Evolutionary conservation across 1,284 basidiomycete genomes (phyloP).

Genomic region (Baeospora myosura): DNA sequence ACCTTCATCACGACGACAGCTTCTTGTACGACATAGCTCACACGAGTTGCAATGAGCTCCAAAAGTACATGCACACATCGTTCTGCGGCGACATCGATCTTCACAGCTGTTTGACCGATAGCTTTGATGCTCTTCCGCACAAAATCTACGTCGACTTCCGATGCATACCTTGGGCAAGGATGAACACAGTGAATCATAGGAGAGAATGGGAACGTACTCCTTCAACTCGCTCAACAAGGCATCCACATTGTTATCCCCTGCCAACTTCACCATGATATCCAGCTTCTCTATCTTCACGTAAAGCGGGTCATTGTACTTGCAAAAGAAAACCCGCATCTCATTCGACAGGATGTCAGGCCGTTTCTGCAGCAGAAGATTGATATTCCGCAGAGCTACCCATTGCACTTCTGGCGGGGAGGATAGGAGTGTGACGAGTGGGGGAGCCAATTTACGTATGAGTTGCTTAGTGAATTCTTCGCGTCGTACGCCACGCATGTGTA

Average conservation of each 20-base stretch:
- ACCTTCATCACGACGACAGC: slow-evolving; percentile 98
- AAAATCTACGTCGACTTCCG: slow-evolving; percentile 98
- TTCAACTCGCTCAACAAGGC: slow-evolving; percentile 92
- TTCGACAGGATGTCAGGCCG: slow-evolving; percentile 83
- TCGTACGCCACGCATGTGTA: slow-evolving; percentile 81
- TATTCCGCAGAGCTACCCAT: slow-evolving; percentile 95
- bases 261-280: slow-evolving; percentile 96
- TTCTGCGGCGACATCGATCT: slow-evolving; percentile 88
- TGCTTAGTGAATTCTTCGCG: slow-evolving; percentile 85
- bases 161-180: slow-evolving; percentile 65
- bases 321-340: slow-evolving; percentile 99
- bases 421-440: slow-evolving; percentile 79
- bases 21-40: slow-evolving; percentile 97
- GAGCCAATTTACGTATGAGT: slow-evolving; percentile 94
- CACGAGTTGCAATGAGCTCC: slow-evolving; percentile 85
- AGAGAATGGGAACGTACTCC: slow-evolving; percentile 53
- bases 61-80: slow-evolving; percentile 92
- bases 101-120: slow-evolving; percentile 94
- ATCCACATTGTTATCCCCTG: slow-evolving; percentile 88
- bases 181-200: background rate
- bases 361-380: slow-evolving; percentile 93
- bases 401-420: slow-evolving; percentile 83
- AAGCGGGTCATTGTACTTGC: slow-evolving; percentile 98
- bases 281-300: slow-evolving; percentile 99
- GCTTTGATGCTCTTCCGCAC: slow-evolving; percentile 91